A percentile compares a stretch with the other conserved stretches of the same genome.
Evolutionary conservation across 441 rosid genomes (phyloP).

Genomic region (Adansonia grandidieri): DNA sequence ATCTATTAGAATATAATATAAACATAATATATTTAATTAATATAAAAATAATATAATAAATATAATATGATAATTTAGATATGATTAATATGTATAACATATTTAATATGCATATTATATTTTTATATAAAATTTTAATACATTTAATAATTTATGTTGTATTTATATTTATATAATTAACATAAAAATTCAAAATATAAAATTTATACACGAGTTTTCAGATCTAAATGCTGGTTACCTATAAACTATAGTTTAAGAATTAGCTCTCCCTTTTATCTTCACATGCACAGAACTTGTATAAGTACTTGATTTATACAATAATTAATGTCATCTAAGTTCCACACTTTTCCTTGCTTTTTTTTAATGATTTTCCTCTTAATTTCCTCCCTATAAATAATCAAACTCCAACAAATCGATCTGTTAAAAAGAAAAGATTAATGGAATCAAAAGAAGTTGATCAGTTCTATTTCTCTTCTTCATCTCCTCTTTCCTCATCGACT

Average conservation of each 20-base stretch:
- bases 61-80: too few relatives aligned
- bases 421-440: neutral
- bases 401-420: neutral
- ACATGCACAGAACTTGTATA: neutral
- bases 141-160: neutral
- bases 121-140: neutral
- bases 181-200: too few relatives aligned
- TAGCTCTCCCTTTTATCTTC: neutral
- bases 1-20: too few relatives aligned
- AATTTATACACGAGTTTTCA: neutral
- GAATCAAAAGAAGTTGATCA: neutral
- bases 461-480: constrained; percentile 1
- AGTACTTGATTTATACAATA: neutral
- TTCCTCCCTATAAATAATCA: neutral
- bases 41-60: too few relatives aligned
- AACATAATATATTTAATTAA: too few relatives aligned
- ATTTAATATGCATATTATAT: too few relatives aligned
- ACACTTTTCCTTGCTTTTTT: neutral
- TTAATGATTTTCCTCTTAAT: neutral
- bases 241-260: neutral
- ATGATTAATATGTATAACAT: neutral
- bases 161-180: too few relatives aligned
- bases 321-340: neutral
- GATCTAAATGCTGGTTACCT: neutral
- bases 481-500: neutral